Evolutionary conservation across 306 rosid genomes (phyloP), one percentile per base, ranked within the genome.

Genomic region (Oemleria cerasiformis): DNA sequence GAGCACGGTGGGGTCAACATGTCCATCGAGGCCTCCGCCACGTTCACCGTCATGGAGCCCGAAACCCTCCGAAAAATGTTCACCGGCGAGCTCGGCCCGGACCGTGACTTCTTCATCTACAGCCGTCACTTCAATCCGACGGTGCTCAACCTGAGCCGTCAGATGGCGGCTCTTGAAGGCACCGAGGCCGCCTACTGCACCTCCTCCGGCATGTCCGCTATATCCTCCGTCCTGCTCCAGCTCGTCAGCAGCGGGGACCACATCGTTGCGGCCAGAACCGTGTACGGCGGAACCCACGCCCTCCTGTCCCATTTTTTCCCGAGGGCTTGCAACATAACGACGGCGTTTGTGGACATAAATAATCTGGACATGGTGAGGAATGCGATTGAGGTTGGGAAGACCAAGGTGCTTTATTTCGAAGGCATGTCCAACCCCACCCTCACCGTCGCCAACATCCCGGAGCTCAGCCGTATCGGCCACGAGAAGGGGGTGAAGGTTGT

Each of bases 101-200:
- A 95, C 16, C 82, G 96, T 0, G 99, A 95, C 45, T 95, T 82
- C 84, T 95, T 85, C 83, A 77, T 95, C 80, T 95, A 95, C 88
- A 95, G 99, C 79, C 99, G 99, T 20, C 99, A 95, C 84, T 95
- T 95, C 75, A 95, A 95, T 51, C 99, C 99, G 0, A 95, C 99
- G 2, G 97, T 95, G 2, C 68, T 95, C 12, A 86, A 86, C 75
- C 91, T 95, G 15, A 75, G 96, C 81, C 96, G 99, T 11, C 90
- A 85, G 69, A 86, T 95, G 96, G 99, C 99, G 0, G 96, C 99
- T 1, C 64, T 95, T 0, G 99, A 95, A 40, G 96, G 92, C 6
- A 95, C 99, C 2, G 97, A 92, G 69, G 99, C 96, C 0, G 97
- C 99, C 0, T 95, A 95, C 86, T 95, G 99, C 75, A 91, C 97